These are phyloP conservation scores for Pyrenula massariospora DNA, from an alignment of 495 filamentous ascomycete species.

Conservation along the genomic window DNA sequence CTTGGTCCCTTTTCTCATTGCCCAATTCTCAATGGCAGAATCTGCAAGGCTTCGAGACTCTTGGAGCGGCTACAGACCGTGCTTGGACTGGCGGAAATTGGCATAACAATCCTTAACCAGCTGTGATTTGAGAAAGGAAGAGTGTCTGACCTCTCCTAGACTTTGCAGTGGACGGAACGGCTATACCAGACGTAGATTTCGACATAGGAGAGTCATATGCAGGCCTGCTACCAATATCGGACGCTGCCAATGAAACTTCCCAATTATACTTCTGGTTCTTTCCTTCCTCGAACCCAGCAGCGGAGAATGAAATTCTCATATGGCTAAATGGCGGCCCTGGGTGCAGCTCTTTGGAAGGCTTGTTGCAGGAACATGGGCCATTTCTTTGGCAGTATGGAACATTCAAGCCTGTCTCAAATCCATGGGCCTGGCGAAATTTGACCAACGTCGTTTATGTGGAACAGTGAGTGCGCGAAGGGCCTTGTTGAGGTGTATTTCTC, in stretches of 20 bases:
- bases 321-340: conserved; percentile 61
- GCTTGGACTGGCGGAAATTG: too few relatives aligned
- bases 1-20: too few relatives aligned
- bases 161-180: conserved; percentile 54
- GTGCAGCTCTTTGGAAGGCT: conserved; percentile 55
- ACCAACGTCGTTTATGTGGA: conserved; percentile 59
- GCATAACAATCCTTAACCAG: too few relatives aligned
- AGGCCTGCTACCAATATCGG: conserved; percentile 59
- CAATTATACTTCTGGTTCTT: conserved; percentile 75
- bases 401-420: conserved; percentile 48
- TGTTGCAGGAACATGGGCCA: conserved; percentile 68
- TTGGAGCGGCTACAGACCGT: too few relatives aligned
- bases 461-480: background rate
- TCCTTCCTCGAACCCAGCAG: conserved; percentile 40
- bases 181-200: conserved; percentile 61
- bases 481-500: background rate
- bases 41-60: too few relatives aligned
- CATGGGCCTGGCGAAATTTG: conserved; percentile 59
- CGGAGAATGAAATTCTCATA: conserved; percentile 47
- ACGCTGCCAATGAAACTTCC: conserved; percentile 29
- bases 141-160: conserved; percentile 12
- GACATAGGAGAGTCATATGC: conserved; percentile 70
- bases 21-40: too few relatives aligned
- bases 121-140: too few relatives aligned
- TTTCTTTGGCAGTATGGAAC: conserved; percentile 65